phyloP scores from a whole-genome alignment of 805 yeast genomes.

The Ogataea nonfermentans region DNA sequence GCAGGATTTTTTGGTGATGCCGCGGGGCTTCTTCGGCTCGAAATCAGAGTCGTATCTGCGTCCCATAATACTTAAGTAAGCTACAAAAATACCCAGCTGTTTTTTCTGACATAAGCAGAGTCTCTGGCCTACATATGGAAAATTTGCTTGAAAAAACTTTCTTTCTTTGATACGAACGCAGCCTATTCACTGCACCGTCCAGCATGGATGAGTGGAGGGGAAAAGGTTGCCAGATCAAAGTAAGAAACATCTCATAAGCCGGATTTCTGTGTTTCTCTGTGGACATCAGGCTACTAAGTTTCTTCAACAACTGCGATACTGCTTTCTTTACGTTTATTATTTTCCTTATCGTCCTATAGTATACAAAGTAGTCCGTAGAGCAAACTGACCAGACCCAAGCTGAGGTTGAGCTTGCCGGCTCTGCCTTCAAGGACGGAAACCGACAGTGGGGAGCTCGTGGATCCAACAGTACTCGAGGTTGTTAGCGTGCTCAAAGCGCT shows the following conservation, averaged over 20 bases:
- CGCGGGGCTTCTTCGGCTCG: background rate
- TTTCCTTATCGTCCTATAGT: slow-evolving; percentile 6
- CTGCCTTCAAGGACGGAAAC: slow-evolving; percentile 16
- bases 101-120: slow-evolving; percentile 5
- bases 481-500: slow-evolving; percentile 8
- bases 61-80: slow-evolving; percentile 2
- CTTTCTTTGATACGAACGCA: slow-evolving; percentile 38
- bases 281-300: slow-evolving; percentile 40
- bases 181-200: slow-evolving; percentile 45
- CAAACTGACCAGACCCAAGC: slow-evolving; percentile 15
- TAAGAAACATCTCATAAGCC: slow-evolving; percentile 40
- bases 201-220: slow-evolving; percentile 44
- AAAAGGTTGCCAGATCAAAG: slow-evolving; percentile 39
- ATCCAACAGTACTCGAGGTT: slow-evolving; percentile 2
- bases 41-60: slow-evolving; percentile 4
- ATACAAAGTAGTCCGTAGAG: slow-evolving; percentile 13
- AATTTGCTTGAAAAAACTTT: slow-evolving; percentile 6
- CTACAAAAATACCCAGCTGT: too few species aligned
- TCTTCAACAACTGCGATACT: slow-evolving; percentile 25
- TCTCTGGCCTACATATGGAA: background rate
- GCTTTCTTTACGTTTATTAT: slow-evolving; percentile 21
- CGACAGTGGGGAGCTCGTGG: slow-evolving; percentile 11
- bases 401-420: slow-evolving; percentile 13
- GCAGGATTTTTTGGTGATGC: background rate
- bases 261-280: slow-evolving; percentile 22